Evolutionary conservation across 371 early-diverging fungal species (phyloP).

Genomic region (Smittium culicis): DNA sequence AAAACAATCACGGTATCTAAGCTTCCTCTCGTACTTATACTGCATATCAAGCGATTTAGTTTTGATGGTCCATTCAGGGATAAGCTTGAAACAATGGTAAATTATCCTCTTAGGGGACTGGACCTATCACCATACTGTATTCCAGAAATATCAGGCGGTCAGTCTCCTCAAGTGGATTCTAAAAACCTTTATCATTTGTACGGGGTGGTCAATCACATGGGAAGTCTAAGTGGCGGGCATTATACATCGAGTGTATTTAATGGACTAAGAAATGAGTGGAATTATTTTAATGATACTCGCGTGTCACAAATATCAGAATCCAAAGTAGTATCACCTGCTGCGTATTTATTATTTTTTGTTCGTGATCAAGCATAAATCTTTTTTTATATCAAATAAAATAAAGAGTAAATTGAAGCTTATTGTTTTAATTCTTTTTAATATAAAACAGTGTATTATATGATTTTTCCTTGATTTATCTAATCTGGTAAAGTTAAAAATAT

Average conservation of each 20-base stretch:
- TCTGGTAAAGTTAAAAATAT: neutral
- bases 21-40: conserved; percentile 72
- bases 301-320: conserved; percentile 49
- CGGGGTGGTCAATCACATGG: conserved; percentile 92
- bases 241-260: conserved; percentile 85
- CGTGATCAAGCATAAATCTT: conserved; percentile 21
- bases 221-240: conserved; percentile 82
- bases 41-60: conserved; percentile 90
- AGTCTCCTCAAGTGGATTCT: neutral
- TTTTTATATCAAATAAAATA: neutral
- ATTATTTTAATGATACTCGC: conserved; percentile 82
- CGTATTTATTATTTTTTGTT: conserved; percentile 45
- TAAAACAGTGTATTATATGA: neutral
- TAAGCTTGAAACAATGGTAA: conserved; percentile 76
- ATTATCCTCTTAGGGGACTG: conserved; percentile 56
- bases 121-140: conserved; percentile 30
- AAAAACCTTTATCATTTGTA: conserved; percentile 58
- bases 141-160: conserved; percentile 8
- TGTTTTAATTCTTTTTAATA: neutral
- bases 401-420: neutral
- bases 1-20: conserved; percentile 65
- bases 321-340: conserved; percentile 46
- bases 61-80: conserved; percentile 82
- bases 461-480: neutral
- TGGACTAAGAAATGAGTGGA: conserved; percentile 68